Base-by-base conservation (phyloP, 176 grass and related monocot species). In the Juncus effusus region DNA sequence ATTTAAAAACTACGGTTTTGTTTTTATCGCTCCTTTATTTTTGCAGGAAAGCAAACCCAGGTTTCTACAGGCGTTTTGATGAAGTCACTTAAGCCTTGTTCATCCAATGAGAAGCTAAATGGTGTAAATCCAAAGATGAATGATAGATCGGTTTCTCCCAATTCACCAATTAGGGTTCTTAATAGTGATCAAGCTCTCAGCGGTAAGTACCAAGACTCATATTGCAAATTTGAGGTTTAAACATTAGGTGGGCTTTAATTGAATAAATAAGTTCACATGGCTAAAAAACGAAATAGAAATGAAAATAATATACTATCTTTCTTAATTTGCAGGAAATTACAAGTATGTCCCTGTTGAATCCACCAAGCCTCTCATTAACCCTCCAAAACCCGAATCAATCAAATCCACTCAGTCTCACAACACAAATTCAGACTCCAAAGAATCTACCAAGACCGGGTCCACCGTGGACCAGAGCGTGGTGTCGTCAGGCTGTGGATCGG, bases 21-120 rank as follows among this genome's bases (percentile, higher is more conserved):
- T 47, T 6, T 47, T 47, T 47, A 5, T 47, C 44, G 9, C 9
- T 47, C 1, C 44, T 47, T n/a, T n/a, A n/a, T n/a, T 42, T 16
- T 70, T 82, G 61, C 50, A 85, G 82, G 82, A 65, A 63, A 16
- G 40, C 58, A 69, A 54, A 42, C 1, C 11, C 38, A 8, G 40
- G 13, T 37, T 73, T 71, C 56, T 55, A 72, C 71, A 37, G 28
- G 7, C 77, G 13, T 62, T 63, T 47, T 80, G 67, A 69, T 74
- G 59, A 68, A 65, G 47, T 45, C 14, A 78, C 67, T 51, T 2
- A 10, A 49, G 4, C 62, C 44, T 57, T 64, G 8, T 65, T 7
- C 61, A 56, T 69, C 65, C 13, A 11, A 63, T 75, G 44, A 47
- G 6, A 47, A 47, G 6, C 44, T 47, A 5, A 47, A 47, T 9